Evolutionary conservation across 768 basidiomycete genomes (phyloP), one percentile per base, ranked within the genome.

Genomic region (Termitomyces sp.): DNA sequence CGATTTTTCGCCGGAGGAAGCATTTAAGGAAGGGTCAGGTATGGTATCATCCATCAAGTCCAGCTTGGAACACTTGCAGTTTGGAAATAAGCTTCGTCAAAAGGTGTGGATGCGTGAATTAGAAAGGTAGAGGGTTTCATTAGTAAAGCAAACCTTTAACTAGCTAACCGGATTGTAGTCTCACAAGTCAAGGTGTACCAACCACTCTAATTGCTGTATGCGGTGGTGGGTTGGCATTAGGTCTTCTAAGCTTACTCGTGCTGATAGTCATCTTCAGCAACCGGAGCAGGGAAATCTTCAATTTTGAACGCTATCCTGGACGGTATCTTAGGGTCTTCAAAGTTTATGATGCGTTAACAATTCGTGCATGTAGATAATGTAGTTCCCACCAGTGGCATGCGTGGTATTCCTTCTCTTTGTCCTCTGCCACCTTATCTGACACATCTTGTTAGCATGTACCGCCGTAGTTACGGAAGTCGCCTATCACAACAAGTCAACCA

Each of bases 301-400:
- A 77, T 82, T 38, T 64, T 86, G 43, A 87, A 86, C 62, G 85
- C 85, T 2, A 71, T 87, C 36, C 72, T 87, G 23, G 83, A 85
- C 62, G 83, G 83, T 82, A 64, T 46, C 26, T 48, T 10, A 30
- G 20, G 7, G 18, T 56, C 53, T 35, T 36, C 14, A 18, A 16
- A 8, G 18, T 5, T 44, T 41, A 36, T 43, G 10, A 38, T 51
- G 12, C 2, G 23, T 51, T 51, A 8, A 51, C 33, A 56, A 20
- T 48, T 53, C 8, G 61, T 56, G 8, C 23, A 41, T 55, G 33
- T 28, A 50, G 84, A 85, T 63, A 84, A 82, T 60, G 78, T 86
- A 51, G 84, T 87, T 14, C 85, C 85, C 5, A 86, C 85, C 5
- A 85, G 82, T 60, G 84, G 85, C 28, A 86, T 86, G 84, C 76